Evolutionary conservation across 1,139 yeast species (phyloP).

Genomic region (Geotrichum macrosporum): DNA sequence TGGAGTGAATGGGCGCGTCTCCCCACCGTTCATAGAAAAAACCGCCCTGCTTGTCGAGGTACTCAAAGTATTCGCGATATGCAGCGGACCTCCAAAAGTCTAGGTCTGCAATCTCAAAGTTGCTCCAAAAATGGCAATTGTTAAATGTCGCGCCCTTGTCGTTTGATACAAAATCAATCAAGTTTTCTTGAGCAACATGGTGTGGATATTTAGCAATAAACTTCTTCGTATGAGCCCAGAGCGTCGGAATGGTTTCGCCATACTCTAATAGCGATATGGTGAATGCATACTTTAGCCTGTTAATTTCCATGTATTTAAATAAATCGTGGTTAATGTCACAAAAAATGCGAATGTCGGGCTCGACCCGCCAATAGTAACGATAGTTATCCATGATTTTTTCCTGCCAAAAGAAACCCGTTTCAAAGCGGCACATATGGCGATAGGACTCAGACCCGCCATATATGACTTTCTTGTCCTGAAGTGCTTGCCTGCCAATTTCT

Average conservation of each 20-base stretch:
- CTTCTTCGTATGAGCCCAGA: constrained; percentile 72
- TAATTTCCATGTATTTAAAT: constrained; percentile 74
- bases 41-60: constrained; percentile 75
- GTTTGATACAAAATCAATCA: constrained; percentile 67
- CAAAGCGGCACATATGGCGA: constrained; percentile 87
- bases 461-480: constrained; percentile 48
- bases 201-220: constrained; percentile 64
- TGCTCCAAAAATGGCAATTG: constrained; percentile 85
- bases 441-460: constrained; percentile 66
- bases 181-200: constrained; percentile 58
- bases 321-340: constrained; percentile 82
- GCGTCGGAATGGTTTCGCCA: constrained; percentile 67
- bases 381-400: constrained; percentile 67
- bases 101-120: constrained; percentile 41
- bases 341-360: constrained; percentile 71
- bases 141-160: constrained; percentile 57
- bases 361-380: constrained; percentile 93
- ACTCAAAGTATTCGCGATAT: constrained; percentile 62
- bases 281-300: constrained; percentile 69
- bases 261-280: constrained; percentile 80
- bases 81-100: constrained; percentile 71
- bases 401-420: constrained; percentile 84
- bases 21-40: constrained; percentile 93
- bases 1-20: constrained; percentile 86
- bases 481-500: constrained; percentile 44